Base-by-base conservation (phyloP, 345 rosid genomes). In the Abelmoschus esculentus region DNA sequence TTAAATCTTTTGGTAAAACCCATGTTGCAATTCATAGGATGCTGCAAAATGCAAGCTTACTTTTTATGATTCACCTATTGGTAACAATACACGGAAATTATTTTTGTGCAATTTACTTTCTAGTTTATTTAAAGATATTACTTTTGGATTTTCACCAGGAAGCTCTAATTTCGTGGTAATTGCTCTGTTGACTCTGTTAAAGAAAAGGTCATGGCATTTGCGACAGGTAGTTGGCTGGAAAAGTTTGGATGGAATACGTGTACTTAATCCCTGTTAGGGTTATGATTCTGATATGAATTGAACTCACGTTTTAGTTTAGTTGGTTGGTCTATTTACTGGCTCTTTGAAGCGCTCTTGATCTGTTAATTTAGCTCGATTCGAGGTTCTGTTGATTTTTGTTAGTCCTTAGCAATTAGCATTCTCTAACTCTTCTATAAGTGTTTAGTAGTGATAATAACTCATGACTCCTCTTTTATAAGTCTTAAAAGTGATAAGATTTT, bases 141-240 rank as follows among this genome's bases (percentile, higher is more conserved):
- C 18, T 59, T 15, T 31, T 55, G 29, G 22, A 67, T 38, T 47
- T 71, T 56, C 66, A 11, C 18, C 85, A 93, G 98, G 98, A 63
- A 93, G 98, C 87, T 85, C 91, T 8, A 93, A 93, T 75, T 93
- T 93, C 67, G 77, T 84, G 49, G 80, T 93, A 80, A 79, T 93
- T 61, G 90, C 96, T 72, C 76, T 85, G 52, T 76, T 93, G 87
- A 90, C 96, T 47, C 70, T 89, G 81, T 67, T 90, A 74, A 72
- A 87, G 28, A 84, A 84, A 78, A 91, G 97, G 66, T 61, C 97
- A 66, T 90, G 92, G 91, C 81, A 89, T 80, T 86, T 87, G 74
- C 89, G 98, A 70, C 98, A 90, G 95, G 98, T 93, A 54, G 42
- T 55, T 61, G 7, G 29, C 28, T 9, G 47, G 5, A 53, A 67